phyloP scores from a whole-genome alignment of 2,329 filamentous ascomycete species.

The Colletotrichum viniferum region DNA sequence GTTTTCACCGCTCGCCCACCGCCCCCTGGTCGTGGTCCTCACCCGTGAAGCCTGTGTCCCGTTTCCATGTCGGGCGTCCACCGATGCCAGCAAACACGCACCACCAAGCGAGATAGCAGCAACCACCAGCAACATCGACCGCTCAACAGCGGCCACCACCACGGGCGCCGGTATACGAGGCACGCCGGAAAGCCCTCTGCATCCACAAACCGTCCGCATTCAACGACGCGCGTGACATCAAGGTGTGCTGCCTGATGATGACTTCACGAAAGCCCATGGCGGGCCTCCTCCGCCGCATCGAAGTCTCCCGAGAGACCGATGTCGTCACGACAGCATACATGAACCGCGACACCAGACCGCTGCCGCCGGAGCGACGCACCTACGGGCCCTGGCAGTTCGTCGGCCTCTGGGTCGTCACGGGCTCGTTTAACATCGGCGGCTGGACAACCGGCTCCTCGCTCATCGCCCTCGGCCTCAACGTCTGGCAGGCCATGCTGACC shows the following conservation, averaged over 20 bases:
- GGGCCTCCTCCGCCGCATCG: conserved; percentile 20
- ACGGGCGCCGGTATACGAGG: background rate
- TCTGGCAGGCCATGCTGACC: conserved; percentile 31
- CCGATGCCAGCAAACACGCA: background rate
- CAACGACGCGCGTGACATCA: background rate
- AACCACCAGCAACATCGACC: background rate
- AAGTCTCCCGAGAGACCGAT: conserved; percentile 28
- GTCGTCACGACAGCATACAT: conserved; percentile 27
- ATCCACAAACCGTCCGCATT: background rate
- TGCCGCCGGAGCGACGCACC: conserved; percentile 31
- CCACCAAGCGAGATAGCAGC: background rate
- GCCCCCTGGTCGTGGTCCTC: background rate
- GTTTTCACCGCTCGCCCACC: background rate
- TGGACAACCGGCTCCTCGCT: conserved; percentile 35
- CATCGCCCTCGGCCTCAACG: conserved; percentile 31
- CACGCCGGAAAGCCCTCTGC: background rate
- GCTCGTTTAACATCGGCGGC: conserved; percentile 36
- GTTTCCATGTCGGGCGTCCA: background rate
- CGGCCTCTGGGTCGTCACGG: conserved; percentile 35
- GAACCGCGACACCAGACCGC: conserved; percentile 32
- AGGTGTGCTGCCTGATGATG: background rate
- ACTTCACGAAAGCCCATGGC: background rate
- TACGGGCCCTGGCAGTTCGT: conserved; percentile 37
- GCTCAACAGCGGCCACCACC: background rate
- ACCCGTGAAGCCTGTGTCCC: background rate